These are phyloP conservation scores for Aureobasidium subglaciale DNA, from an alignment of 2,329 filamentous ascomycete genomes.

Conservation along the genomic window DNA sequence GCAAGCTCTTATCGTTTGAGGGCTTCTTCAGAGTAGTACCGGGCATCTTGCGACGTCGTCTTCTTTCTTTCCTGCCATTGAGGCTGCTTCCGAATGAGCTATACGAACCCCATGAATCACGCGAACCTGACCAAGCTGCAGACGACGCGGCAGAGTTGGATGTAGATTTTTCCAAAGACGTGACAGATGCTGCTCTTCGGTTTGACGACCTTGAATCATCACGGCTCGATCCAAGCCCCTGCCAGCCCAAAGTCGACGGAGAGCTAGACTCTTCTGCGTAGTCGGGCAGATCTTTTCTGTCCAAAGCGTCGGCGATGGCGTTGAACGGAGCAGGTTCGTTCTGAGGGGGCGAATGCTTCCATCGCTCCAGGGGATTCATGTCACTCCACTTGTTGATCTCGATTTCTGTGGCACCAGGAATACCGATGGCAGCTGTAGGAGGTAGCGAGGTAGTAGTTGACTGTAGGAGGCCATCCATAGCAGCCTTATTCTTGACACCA, in stretches of 20 bases:
- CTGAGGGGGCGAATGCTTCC: slow-evolving; percentile 62
- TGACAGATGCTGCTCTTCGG: slow-evolving; percentile 45
- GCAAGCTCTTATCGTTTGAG: slow-evolving; percentile 31
- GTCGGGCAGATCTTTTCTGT: slow-evolving; percentile 25
- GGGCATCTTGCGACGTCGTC: slow-evolving; percentile 40
- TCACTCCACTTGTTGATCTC: slow-evolving; percentile 28
- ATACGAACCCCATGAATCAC: slow-evolving; percentile 50
- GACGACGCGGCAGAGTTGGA: slow-evolving; percentile 43
- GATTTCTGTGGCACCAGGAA: slow-evolving; percentile 49
- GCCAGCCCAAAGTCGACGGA: slow-evolving; percentile 31
- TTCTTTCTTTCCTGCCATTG: slow-evolving; percentile 51
- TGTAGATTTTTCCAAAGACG: slow-evolving; percentile 45
- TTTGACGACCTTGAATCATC: slow-evolving; percentile 44
- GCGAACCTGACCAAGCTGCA: slow-evolving; percentile 48
- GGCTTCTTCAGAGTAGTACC: slow-evolving; percentile 22
- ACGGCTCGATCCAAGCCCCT: slow-evolving; percentile 43
- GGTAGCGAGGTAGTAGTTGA: slow-evolving; percentile 53
- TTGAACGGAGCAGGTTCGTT: slow-evolving; percentile 59
- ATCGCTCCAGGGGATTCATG: slow-evolving; percentile 34
- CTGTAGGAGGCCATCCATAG: slow-evolving; percentile 42
- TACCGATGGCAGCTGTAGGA: slow-evolving; percentile 61
- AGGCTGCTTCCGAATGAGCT: slow-evolving; percentile 41
- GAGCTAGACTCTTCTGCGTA: slow-evolving; percentile 22
- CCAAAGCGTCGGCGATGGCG: slow-evolving; percentile 57
- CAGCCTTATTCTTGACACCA: slow-evolving; percentile 58